A percentile compares a stretch with the other conserved stretches of the same genome.
These are phyloP conservation scores for Cochlearia excelsa DNA, from an alignment of 345 rosid genomes.

Conservation along the genomic window DNA sequence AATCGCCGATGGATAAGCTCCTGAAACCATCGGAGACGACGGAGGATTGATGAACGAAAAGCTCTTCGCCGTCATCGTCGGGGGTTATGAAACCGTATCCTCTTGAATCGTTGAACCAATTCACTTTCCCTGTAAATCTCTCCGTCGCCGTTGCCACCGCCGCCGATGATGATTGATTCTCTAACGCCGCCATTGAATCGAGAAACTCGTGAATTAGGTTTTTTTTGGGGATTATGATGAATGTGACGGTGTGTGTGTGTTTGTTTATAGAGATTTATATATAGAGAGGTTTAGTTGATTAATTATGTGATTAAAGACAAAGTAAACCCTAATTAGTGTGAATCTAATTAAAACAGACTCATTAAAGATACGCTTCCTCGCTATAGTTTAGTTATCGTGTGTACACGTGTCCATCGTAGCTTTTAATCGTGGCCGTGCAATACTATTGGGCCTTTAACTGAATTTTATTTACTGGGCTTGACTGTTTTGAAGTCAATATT, in stretches of 20 bases:
- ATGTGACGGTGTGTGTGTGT: neutral
- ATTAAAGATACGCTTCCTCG: neutral
- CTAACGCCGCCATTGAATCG: conserved; percentile 20
- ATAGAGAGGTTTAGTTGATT: conserved; percentile 9
- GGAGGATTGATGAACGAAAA: conserved; percentile 69
- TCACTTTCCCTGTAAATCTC: conserved; percentile 58
- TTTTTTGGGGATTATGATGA: too few species aligned
- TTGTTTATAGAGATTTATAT: neutral
- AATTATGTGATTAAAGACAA: neutral
- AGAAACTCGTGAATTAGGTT: conserved; percentile 13
- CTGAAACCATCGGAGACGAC: conserved; percentile 61
- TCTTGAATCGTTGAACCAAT: conserved; percentile 49
- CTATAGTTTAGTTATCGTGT: conserved; percentile 11
- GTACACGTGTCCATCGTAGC: conserved; percentile 22
- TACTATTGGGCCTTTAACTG: too few species aligned
- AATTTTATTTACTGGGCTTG: too few species aligned
- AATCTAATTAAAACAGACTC: conserved; percentile 18
- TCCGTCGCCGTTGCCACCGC: conserved; percentile 1
- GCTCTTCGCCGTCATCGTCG: conserved; percentile 53
- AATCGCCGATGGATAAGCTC: conserved; percentile 42
- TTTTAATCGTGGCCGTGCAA: neutral
- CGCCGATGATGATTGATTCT: too few species aligned
- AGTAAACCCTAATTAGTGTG: conserved; percentile 28
- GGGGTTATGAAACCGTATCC: conserved; percentile 77
- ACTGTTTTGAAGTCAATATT: too few species aligned